Base-by-base conservation (phyloP, 352 stramenopile species). In the Albugo candida region DNA sequence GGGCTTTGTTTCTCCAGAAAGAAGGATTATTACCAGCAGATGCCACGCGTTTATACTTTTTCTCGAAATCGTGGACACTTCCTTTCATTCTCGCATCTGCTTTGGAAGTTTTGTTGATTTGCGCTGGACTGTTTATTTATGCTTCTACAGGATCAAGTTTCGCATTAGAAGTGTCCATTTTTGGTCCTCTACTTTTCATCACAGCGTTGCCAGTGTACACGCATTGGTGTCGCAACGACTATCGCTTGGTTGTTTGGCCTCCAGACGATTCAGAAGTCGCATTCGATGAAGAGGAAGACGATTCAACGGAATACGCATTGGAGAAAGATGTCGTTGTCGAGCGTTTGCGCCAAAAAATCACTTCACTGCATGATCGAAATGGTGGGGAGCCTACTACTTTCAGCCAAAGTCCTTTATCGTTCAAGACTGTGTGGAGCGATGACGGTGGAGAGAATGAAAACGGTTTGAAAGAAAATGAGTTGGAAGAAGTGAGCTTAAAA, bases 161-260 rank as follows among this genome's bases (percentile, higher is more conserved):
- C 35, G 79, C 88, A 41, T 63, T 92, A 0, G 66, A 84, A 12
- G 74, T 67, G 0, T 85, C 70, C 0, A 55, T 89, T 45, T 88
- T 89, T 24, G 58, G 62, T 1, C 77, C 79, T 11, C 52, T 92
- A 2, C 71, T 89, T 20, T 54, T 86, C 38, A 85, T 84, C 71
- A 52, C 88, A 1, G 71, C 69, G 18, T 60, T 83, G 12, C 71
- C 70, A 0, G 73, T 92, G 27, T 74, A 82, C 40, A 60, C 63
- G 19, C 73, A 87, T 45, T 92, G 79, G 76, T 54, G 52, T 12
- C 77, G 78, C 44, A 92, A 89, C 37, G 76, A 92, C 51, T 85
- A 88, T 44, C 66, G 77, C 0, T 64, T 92, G 27, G 70, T 92
- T 14, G 63, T 88, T 36, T 87, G 76, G 72, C 73, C 73, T 31